These are phyloP conservation scores for Mortierella claussenii DNA, from an alignment of 192 early-diverging fungal genomes.

Conservation along the genomic window DNA sequence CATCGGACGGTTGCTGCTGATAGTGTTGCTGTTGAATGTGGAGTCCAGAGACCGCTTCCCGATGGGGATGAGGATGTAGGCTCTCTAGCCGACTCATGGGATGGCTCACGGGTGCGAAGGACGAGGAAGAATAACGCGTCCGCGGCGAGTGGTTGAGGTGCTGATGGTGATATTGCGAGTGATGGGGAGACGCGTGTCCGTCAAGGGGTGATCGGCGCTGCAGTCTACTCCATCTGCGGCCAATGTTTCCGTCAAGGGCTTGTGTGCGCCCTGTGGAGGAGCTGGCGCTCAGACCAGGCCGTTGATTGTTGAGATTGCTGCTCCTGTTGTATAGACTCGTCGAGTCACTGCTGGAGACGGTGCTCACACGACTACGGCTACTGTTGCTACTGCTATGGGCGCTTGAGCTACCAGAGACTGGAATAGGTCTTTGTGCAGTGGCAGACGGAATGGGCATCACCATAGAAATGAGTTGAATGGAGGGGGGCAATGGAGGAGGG, in stretches of 20 bases:
- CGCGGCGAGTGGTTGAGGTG: constrained; percentile 24
- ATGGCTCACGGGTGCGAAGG: constrained; percentile 11
- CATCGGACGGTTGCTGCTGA: not conserved
- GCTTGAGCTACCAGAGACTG: constrained; percentile 1
- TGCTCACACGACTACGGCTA: not conserved
- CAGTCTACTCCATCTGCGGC: constrained; percentile 30
- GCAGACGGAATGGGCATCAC: constrained; percentile 21
- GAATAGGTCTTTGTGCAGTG: constrained; percentile 3
- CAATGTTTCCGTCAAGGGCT: constrained; percentile 15
- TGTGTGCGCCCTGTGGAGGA: constrained; percentile 3
- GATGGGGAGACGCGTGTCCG: too few species aligned
- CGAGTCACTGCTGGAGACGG: too few species aligned
- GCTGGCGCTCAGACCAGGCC: not conserved
- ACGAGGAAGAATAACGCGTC: constrained; percentile 23
- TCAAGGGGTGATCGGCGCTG: constrained; percentile 35
- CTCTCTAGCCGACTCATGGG: not conserved
- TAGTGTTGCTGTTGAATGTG: not conserved
- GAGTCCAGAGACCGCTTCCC: not conserved
- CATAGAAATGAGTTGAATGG: not conserved
- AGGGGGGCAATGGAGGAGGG: not conserved
- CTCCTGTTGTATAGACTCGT: not conserved
- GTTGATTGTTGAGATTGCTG: not conserved
- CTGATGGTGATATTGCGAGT: too few species aligned
- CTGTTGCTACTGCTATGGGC: not conserved
- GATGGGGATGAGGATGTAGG: not conserved